Base-by-base conservation (phyloP, 306 rosid species). In the Prosopis cineraria region DNA sequence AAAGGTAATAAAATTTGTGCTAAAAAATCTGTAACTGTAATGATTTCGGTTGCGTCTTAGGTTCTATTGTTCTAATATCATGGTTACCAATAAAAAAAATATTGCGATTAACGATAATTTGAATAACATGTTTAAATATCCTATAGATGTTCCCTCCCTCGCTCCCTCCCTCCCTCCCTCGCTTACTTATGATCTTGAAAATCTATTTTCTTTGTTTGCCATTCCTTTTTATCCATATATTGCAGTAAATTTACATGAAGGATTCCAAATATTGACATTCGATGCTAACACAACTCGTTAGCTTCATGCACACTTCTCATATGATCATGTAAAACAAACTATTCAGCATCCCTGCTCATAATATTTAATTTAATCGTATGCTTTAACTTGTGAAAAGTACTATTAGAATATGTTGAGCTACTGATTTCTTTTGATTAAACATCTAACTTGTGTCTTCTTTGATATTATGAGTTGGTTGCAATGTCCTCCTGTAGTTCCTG, bases 1-100 rank as follows among this genome's bases (percentile, higher is more conserved):
- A 65, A 87, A 90, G 92, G 98, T 94, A 91, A 33, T 73, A 70
- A 66, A 55, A 39, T 63, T 59, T 62, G 22, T 74, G 14, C 40
- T 80, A 70, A 59, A 40, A 63, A 69, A 50, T 69, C 39, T 76
- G 48, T n/a, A 63, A 67, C 78, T 25, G 34, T 14, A 44, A 24
- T 44, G 73, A 22, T 52, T 52, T 20, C 52, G 41, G 4, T 70
- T 64, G 71, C 45, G 40, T 80, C 24, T 55, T 34, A 6, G 7
- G 56, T 33, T 75, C 47, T 45, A 8, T 63, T 33, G n/a, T 60
- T 16, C 12, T 5, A 60, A 36, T 75, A 33, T 60, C 19, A 20
- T 52, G 12, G 3, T 20, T 20, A 52, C 4, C 12, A 22, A 5
- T 52, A 7, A 20, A 52, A 52, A n/a, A 52, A n/a, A 52, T 52